Conservation (phyloP, 2,329 filamentous ascomycete species). For the Aspergillus novoparasiticus region DNA sequence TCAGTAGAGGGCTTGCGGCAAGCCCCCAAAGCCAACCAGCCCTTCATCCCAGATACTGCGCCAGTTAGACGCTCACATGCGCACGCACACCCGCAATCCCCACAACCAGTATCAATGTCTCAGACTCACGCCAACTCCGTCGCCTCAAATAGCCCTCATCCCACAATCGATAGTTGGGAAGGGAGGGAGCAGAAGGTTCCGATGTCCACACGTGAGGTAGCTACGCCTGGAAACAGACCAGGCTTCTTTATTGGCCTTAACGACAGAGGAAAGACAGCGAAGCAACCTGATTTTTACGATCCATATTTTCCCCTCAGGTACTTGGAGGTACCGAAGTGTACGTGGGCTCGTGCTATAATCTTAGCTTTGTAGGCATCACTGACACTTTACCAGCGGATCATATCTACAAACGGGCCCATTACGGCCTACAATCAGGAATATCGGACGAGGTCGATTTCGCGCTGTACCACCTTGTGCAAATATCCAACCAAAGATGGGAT, state of each 20-base stretch:
- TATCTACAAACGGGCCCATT: constrained; percentile 86
- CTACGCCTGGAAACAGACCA: constrained; percentile 47
- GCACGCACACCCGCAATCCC: constrained; percentile 33
- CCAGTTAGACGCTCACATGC: constrained; percentile 37
- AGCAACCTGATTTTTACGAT: constrained; percentile 42
- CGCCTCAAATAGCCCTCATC: constrained; percentile 33
- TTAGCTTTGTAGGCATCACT: constrained; percentile 6
- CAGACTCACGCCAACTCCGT: constrained; percentile 32
- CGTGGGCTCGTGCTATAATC: constrained; percentile 14
- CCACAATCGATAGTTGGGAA: constrained; percentile 39
- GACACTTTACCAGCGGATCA: constrained; percentile 47
- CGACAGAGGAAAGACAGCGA: constrained; percentile 31
- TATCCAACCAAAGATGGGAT: constrained; percentile 90
- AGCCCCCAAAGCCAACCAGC: constrained; percentile 42
- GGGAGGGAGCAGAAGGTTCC: constrained; percentile 42
- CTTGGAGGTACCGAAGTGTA: constrained; percentile 41
- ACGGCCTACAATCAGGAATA: constrained; percentile 78
- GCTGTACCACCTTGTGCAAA: constrained; percentile 89
- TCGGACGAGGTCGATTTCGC: constrained; percentile 87
- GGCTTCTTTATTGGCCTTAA: constrained; percentile 34
- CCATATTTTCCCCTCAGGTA: constrained; percentile 40
- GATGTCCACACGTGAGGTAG: constrained; percentile 44
- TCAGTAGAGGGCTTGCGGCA: constrained; percentile 42
- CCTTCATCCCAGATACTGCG: constrained; percentile 43
- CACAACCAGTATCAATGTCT: constrained; percentile 33